Conservation (phyloP, 176 grass and related monocot species). For the Cocos nucifera region DNA sequence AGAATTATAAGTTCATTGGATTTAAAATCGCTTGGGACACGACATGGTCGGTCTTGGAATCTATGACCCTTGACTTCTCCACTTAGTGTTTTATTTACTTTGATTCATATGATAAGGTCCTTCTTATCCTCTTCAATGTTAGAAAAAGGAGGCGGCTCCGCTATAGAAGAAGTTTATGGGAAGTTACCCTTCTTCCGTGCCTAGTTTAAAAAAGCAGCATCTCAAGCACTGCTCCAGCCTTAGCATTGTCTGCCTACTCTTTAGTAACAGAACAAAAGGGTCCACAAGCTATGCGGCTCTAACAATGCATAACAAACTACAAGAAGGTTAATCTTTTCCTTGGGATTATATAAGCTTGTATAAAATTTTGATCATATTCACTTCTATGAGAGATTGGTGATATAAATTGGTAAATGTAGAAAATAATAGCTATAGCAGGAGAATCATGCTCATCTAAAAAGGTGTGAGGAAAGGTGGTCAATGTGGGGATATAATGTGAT, state of each 20-base stretch:
- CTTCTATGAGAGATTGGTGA: too few relatives aligned
- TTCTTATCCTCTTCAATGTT: not conserved
- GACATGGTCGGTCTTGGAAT: constrained; percentile 13
- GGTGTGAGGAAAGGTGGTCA: constrained; percentile 51
- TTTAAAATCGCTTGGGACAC: not conserved
- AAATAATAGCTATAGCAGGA: too few relatives aligned
- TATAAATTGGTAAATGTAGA: too few relatives aligned
- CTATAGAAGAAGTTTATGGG: constrained; percentile 17
- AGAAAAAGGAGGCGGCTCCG: constrained; percentile 19
- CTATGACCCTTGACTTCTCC: constrained; percentile 17
- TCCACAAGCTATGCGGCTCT: too few relatives aligned
- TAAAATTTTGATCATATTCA: too few relatives aligned
- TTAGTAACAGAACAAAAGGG: not conserved
- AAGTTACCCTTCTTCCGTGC: not conserved
- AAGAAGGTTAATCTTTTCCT: too few relatives aligned
- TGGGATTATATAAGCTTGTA: too few relatives aligned
- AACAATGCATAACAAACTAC: too few relatives aligned
- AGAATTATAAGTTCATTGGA: not conserved
- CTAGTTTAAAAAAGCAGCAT: not conserved
- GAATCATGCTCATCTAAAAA: constrained; percentile 59
- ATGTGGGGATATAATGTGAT: too few relatives aligned
- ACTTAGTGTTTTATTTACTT: not conserved
- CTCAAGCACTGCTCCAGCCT: not conserved
- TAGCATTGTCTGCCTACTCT: constrained; percentile 2
- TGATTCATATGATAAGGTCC: constrained; percentile 9